Conservation (phyloP, 305 asterid species). For the Fraxinus albicans region DNA sequence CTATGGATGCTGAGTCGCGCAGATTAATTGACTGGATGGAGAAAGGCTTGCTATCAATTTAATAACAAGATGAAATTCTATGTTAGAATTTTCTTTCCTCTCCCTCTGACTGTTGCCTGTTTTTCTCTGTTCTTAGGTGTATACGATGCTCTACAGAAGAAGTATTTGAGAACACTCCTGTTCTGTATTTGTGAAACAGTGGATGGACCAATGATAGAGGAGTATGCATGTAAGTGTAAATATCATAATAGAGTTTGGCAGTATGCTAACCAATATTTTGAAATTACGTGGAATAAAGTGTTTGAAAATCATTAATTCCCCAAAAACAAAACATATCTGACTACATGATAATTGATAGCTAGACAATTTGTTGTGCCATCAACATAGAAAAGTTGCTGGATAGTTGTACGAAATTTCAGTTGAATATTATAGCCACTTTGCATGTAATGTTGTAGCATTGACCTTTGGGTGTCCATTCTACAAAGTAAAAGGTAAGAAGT, state of each 20-base stretch:
- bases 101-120: slow-evolving; percentile 18
- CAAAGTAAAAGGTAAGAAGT: background rate
- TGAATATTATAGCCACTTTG: background rate
- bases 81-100: slow-evolving; percentile 1
- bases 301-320: background rate
- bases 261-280: background rate
- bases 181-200: slow-evolving; percentile 79
- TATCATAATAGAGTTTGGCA: background rate
- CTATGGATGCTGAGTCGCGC: slow-evolving; percentile 93
- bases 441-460: background rate
- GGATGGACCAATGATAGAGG: slow-evolving; percentile 88
- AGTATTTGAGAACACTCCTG: slow-evolving; percentile 82
- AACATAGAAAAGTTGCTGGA: background rate
- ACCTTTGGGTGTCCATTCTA: background rate
- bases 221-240: slow-evolving; percentile 72
- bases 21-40: slow-evolving; percentile 98
- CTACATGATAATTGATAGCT: background rate
- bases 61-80: slow-evolving; percentile 1
- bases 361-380: background rate
- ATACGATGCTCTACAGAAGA: slow-evolving; percentile 91
- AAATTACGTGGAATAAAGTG: background rate
- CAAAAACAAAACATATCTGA: background rate
- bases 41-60: slow-evolving; percentile 53
- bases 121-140: slow-evolving; percentile 55
- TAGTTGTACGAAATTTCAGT: background rate